phyloP scores from a whole-genome alignment of 495 filamentous ascomycete genomes.

The Aspergillus saccharolyticus region DNA sequence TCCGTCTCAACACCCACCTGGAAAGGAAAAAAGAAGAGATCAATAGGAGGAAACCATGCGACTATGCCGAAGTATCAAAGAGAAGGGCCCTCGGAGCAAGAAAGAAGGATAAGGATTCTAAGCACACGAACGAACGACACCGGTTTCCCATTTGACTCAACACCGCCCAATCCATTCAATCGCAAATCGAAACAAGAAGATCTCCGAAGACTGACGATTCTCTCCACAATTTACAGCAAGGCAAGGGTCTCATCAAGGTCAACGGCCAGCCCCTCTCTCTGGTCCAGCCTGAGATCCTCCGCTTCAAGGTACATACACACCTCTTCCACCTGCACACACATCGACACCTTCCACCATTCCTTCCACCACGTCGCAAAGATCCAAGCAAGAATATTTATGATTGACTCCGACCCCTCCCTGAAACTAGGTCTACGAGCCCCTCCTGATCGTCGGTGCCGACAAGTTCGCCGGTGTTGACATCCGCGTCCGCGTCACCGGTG shows the following conservation, averaged over 20 bases:
- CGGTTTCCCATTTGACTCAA: background rate
- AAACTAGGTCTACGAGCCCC: slow-evolving; percentile 83
- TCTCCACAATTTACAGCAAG: slow-evolving; percentile 52
- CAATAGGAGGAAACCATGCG: background rate
- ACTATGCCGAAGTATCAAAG: background rate
- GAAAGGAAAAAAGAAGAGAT: background rate
- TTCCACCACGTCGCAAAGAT: no score
- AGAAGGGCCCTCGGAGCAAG: no score
- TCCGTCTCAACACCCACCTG: no score
- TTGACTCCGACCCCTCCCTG: slow-evolving; percentile 3
- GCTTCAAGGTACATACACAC: slow-evolving; percentile 71
- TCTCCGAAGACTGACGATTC: slow-evolving; percentile 27
- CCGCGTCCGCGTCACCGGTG: slow-evolving; percentile 91
- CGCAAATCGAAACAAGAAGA: slow-evolving; percentile 1
- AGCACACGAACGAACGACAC: background rate
- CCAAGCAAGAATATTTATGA: slow-evolving; percentile 7
- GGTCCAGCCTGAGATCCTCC: slow-evolving; percentile 91
- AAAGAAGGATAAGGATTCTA: slow-evolving; percentile 3
- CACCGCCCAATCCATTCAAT: slow-evolving; percentile 1
- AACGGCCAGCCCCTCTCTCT: slow-evolving; percentile 94
- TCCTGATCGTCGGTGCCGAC: slow-evolving; percentile 92
- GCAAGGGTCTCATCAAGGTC: slow-evolving; percentile 94
- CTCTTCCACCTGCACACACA: background rate
- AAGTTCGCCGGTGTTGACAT: slow-evolving; percentile 97
- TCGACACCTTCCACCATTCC: slow-evolving; percentile 2